These are phyloP conservation scores for Botrytis byssoidea DNA, from an alignment of 2,329 filamentous ascomycete species.

Conservation along the genomic window DNA sequence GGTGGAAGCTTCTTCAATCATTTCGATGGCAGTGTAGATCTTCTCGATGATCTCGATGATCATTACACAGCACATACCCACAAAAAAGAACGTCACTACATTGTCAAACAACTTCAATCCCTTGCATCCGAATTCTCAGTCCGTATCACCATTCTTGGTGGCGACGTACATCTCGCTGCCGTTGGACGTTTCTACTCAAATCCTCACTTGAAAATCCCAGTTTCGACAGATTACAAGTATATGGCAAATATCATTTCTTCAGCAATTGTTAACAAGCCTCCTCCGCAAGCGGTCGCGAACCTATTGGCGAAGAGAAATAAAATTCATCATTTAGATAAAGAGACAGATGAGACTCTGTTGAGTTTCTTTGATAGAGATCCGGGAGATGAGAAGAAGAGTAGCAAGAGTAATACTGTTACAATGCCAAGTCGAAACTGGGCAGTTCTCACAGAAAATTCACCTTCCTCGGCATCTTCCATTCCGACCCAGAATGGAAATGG, in stretches of 20 bases:
- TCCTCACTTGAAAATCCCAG: constrained; percentile 71
- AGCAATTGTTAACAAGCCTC: constrained; percentile 93
- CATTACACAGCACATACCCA: constrained; percentile 93
- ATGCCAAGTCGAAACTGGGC: constrained; percentile 95
- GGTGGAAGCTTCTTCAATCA: constrained; percentile 87
- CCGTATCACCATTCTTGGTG: constrained; percentile 86
- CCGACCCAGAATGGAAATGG: constrained; percentile 23
- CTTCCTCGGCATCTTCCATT: constrained; percentile 39
- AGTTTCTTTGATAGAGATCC: constrained; percentile 91
- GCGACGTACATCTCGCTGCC: constrained; percentile 90
- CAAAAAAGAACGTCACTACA: constrained; percentile 77
- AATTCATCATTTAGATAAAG: constrained; percentile 63
- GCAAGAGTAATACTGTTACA: constrained; percentile 75
- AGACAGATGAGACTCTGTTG: constrained; percentile 91
- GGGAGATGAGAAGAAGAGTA: constrained; percentile 71
- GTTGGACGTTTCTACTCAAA: constrained; percentile 95
- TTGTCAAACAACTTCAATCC: constrained; percentile 79
- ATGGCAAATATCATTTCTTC: constrained; percentile 95
- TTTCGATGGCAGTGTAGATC: constrained; percentile 90
- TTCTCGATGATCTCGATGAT: constrained; percentile 90
- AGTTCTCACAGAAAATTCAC: constrained; percentile 81
- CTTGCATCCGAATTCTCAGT: constrained; percentile 84
- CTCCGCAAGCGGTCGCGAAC: constrained; percentile 83
- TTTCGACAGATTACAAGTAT: constrained; percentile 83
- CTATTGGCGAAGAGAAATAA: constrained; percentile 88